Base-by-base conservation (phyloP, 305 asterid genomes). In the Fraxinus greggii region DNA sequence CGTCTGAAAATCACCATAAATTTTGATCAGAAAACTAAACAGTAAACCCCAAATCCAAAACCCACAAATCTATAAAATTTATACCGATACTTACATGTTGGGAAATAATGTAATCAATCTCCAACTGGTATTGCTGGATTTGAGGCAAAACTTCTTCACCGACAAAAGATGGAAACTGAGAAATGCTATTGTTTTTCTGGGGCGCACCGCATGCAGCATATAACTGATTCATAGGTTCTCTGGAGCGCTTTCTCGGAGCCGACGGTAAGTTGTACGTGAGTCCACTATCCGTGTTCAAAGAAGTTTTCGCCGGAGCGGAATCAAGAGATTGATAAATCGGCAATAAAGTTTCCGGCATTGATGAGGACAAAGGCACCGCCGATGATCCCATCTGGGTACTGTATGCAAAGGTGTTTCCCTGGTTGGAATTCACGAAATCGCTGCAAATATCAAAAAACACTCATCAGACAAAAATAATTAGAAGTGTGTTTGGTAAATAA, bases 261-360 rank as follows among this genome's bases (percentile, higher is more conserved):
- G 79, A 10, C 3, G 88, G 51, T 5, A 86, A 45, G 45, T 90
- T 89, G 69, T 88, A 88, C 0, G 93, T 88, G 12, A 92, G 88
- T 1, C 90, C 95, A 75, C 98, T 92, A 23, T 91, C 98, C 0
- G 94, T 87, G 59, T 92, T 92, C n/a, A 93, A 80, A 17, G 95
- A 90, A 4, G 93, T 88, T 80, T 91, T 92, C 0, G 89, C 92
- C 84, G 87, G 90, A 15, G 81, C 80, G 0, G 91, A 74, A 38
- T 89, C 92, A 4, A 88, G 84, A 61, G 88, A 74, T 7, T 65
- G 88, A 70, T 70, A 76, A 23, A 78, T 28, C 2, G 87, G 89
- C 10, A 79, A 38, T 3, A 79, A 31, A 3, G 69, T 84, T 17
- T 78, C 92, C 78, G 87, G 88, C 81, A 87, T 81, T 79, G 90